These are phyloP conservation scores for Trichoderma aggressivum DNA, from an alignment of 2,329 filamentous ascomycete species.

Conservation along the genomic window DNA sequence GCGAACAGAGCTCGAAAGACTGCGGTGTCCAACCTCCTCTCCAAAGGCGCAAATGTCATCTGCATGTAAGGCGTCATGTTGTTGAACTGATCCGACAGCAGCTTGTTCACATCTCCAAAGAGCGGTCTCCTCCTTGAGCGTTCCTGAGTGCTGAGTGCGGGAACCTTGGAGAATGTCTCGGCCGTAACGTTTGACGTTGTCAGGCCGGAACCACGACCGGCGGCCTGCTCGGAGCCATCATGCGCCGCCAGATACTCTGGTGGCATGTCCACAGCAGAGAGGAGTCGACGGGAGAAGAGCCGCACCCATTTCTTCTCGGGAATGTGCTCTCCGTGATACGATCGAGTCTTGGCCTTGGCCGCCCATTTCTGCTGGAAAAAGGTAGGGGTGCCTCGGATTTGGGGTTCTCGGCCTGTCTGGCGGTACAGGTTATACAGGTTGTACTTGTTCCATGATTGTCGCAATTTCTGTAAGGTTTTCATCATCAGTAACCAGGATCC, in stretches of 20 bases:
- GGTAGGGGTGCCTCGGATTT: conserved; percentile 48
- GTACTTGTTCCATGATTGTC: conserved; percentile 96
- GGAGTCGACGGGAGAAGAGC: conserved; percentile 81
- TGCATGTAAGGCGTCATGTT: conserved; percentile 82
- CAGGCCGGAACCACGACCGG: conserved; percentile 76
- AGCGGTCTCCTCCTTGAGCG: conserved; percentile 20
- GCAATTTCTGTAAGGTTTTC: conserved; percentile 65
- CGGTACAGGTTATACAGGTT: conserved; percentile 83
- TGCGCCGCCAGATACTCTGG: conserved; percentile 71
- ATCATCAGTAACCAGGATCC: conserved; percentile 1
- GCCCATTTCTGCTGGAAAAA: conserved; percentile 99
- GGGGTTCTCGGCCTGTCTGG: conserved; percentile 31
- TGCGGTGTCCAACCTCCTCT: conserved; percentile 89
- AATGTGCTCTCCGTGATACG: conserved; percentile 93
- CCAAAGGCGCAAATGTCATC: conserved; percentile 90
- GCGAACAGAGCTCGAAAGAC: conserved; percentile 92
- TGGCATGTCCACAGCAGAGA: conserved; percentile 82
- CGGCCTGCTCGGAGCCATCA: conserved; percentile 80
- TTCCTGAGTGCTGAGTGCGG: conserved; percentile 24
- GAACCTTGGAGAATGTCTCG: conserved; percentile 34
- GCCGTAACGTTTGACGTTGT: conserved; percentile 33
- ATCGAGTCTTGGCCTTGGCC: conserved; percentile 77
- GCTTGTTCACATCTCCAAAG: conserved; percentile 33
- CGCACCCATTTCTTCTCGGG: conserved; percentile 90
- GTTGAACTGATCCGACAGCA: conserved; percentile 33